These are phyloP conservation scores for Apophysomyces sp. DNA, from an alignment of 371 early-diverging fungal genomes.

Conservation along the genomic window DNA sequence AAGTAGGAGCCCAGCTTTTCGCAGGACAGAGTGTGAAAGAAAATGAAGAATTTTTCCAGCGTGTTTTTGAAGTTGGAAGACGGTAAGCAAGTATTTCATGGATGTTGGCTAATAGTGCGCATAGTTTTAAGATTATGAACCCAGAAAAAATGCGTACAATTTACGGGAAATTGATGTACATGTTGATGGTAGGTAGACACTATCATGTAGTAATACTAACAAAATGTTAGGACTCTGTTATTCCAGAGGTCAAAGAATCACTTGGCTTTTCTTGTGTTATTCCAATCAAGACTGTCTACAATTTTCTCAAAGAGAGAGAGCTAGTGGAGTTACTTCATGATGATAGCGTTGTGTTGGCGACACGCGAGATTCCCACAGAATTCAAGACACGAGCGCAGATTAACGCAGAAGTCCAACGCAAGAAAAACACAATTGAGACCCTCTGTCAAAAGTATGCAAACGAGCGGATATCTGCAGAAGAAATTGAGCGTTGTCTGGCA, in stretches of 20 bases:
- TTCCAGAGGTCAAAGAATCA: constrained; percentile 83
- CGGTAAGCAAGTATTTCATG: constrained; percentile 39
- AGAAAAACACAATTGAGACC: constrained; percentile 85
- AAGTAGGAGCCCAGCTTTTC: constrained; percentile 82
- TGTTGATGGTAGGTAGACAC: constrained; percentile 66
- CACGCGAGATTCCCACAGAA: constrained; percentile 85
- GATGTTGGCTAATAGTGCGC: neutral
- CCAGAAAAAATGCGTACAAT: constrained; percentile 95
- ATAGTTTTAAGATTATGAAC: constrained; percentile 95
- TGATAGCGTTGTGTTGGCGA: constrained; percentile 80
- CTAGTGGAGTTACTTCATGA: constrained; percentile 76
- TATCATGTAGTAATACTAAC: neutral
- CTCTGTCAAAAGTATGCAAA: constrained; percentile 80
- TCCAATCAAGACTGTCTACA: constrained; percentile 88
- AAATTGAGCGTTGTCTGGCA: constrained; percentile 85
- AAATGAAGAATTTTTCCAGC: constrained; percentile 85
- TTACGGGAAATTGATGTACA: constrained; percentile 94
- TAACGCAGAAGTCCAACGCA: constrained; percentile 83
- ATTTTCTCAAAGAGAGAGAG: constrained; percentile 62
- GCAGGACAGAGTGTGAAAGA: constrained; percentile 75
- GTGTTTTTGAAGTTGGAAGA: constrained; percentile 93
- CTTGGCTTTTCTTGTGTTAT: constrained; percentile 81
- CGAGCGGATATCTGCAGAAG: constrained; percentile 54
- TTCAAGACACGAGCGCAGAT: constrained; percentile 75
- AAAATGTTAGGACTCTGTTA: constrained; percentile 71